Evolutionary conservation across 345 rosid species (phyloP).

Genomic region (Arabidopsis thaliana): DNA sequence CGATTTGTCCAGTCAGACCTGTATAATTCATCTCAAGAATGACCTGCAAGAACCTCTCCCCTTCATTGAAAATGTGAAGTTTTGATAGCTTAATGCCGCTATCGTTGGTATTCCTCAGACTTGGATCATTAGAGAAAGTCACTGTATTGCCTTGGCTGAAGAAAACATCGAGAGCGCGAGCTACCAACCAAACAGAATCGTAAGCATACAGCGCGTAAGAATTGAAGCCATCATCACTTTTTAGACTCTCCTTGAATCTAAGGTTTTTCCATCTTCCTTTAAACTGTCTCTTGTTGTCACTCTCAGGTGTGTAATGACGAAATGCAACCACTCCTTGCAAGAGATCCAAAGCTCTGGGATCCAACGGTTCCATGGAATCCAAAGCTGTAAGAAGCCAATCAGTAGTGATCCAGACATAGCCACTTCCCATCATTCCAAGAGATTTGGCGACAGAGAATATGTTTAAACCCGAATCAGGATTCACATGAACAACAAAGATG

Average conservation of each 20-base stretch:
- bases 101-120: slow-evolving; percentile 50
- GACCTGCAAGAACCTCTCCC: slow-evolving; percentile 64
- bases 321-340: slow-evolving; percentile 90
- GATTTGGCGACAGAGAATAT: slow-evolving; percentile 70
- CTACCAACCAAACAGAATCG: slow-evolving; percentile 93
- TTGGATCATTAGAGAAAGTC: slow-evolving; percentile 73
- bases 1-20: slow-evolving; percentile 70
- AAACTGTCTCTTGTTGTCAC: slow-evolving; percentile 56
- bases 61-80: slow-evolving; percentile 73
- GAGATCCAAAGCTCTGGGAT: slow-evolving; percentile 55
- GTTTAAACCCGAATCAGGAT: slow-evolving; percentile 81
- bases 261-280: slow-evolving; percentile 61
- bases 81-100: slow-evolving; percentile 61
- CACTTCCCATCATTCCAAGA: slow-evolving; percentile 68
- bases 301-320: slow-evolving; percentile 80
- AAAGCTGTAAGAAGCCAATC: slow-evolving; percentile 89
- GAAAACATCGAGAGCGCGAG: slow-evolving; percentile 73
- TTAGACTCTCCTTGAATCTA: slow-evolving; percentile 45
- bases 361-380: slow-evolving; percentile 61
- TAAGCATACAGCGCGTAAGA: slow-evolving; percentile 87
- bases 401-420: slow-evolving; percentile 95
- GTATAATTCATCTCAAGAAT: slow-evolving; percentile 68
- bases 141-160: slow-evolving; percentile 63
- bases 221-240: slow-evolving; percentile 55
- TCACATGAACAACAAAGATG: slow-evolving; percentile 85